Evolutionary conservation across 208 protist genomes (phyloP), one percentile per base, ranked within the genome.

Genomic region (Leishmania guyanensis): DNA sequence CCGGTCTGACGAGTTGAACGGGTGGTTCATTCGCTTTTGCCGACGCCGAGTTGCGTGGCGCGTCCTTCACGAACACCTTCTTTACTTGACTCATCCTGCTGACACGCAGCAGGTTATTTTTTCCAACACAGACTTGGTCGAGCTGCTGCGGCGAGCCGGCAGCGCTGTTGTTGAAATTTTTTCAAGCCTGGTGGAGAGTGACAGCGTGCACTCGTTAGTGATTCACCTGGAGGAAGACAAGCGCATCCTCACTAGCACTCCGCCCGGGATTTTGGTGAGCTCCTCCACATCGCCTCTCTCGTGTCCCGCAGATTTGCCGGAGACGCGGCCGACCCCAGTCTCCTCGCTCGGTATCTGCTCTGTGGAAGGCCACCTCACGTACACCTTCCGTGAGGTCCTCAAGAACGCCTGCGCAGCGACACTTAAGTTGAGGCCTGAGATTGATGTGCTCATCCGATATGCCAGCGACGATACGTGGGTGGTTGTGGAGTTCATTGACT

Each of bases 361-460:
- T 43, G 88, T 96, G 0, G 91, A 94, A 43, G 90, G 89, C 51
- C 92, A 97, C 65, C 86, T 96, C 20, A 73, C 80, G 9, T 97
- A 97, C 81, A 84, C 94, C 29, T 91, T 97, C 68, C 84, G 92
- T 33, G 93, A 97, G 80, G 56, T 96, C 0, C 88, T 97, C 22
- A 97, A 97, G 78, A 97, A 97, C 72, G 93, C 94, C n/a, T 97
- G 90, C 60, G 87, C 89, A 62, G 92, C 94, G 8, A 92, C 84
- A 51, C 56, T 90, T 16, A 72, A 73, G 72, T 43, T 77, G 46
- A 64, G 39, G 62, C 66, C 60, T 0, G 82, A 88, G 36, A 81
- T 92, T 56, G 73, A 82, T 14, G 79, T 97, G 2, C 51, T 81
- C 10, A 84, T 96, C 36, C 74, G 85, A 0, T 95, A 91, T 73